Percentiles rank a stretch among this genome's conserved stretches.
These are phyloP conservation scores for Ceratocystis ficicola DNA, from an alignment of 2,329 filamentous ascomycete genomes.

Conservation along the genomic window DNA sequence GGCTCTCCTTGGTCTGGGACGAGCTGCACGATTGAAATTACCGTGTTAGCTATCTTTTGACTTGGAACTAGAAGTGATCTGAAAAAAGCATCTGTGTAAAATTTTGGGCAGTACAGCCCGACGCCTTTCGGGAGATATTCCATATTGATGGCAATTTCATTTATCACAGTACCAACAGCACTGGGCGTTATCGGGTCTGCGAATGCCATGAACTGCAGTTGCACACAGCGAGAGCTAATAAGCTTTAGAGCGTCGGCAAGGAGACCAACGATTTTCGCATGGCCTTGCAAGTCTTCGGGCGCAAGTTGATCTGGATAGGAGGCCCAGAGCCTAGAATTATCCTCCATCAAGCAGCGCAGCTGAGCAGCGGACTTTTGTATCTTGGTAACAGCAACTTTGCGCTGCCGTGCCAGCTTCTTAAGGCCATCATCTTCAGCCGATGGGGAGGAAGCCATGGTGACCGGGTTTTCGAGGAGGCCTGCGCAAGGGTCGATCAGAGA, in stretches of 20 bases:
- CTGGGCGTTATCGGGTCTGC: constrained; percentile 76
- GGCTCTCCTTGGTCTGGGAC: constrained; percentile 26
- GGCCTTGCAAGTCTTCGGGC: neutral
- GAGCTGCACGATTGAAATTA: no score
- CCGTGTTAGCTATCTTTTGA: no score
- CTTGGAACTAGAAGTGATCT: neutral
- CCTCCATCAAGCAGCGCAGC: no score
- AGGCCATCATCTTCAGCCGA: no score
- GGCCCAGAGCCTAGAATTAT: no score
- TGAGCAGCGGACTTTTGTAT: no score
- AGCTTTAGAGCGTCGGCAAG: constrained; percentile 56
- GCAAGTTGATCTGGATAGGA: neutral
- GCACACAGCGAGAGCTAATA: constrained; percentile 72
- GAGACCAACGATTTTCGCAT: neutral
- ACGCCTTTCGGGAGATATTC: constrained; percentile 61
- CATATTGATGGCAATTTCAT: constrained; percentile 59
- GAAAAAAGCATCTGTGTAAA: constrained; percentile 41
- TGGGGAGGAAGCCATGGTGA: neutral
- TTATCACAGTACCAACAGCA: constrained; percentile 57
- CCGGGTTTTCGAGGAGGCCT: no score
- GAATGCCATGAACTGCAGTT: constrained; percentile 73
- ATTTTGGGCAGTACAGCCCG: constrained; percentile 48
- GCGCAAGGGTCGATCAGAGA: neutral
- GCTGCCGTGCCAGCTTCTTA: no score
- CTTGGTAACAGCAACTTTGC: no score